Percentiles rank a stretch among this genome's conserved stretches.
Evolutionary conservation across 495 filamentous ascomycete species (phyloP).

Genomic region (Lophium mytilinum): DNA sequence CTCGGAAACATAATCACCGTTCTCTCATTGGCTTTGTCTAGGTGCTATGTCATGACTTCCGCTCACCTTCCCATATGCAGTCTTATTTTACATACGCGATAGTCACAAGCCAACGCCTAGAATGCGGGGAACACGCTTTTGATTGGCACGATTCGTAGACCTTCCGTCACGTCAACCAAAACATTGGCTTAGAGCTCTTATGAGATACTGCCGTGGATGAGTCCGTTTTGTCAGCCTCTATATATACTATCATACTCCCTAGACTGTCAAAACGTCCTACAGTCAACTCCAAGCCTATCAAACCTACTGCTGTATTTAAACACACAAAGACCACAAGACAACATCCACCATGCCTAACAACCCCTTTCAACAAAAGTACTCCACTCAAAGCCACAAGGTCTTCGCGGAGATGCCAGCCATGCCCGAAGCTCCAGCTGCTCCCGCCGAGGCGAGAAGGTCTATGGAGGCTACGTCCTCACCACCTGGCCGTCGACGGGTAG

Average conservation of each 20-base stretch:
- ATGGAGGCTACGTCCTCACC: neutral
- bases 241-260: too few species aligned
- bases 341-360: neutral
- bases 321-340: neutral
- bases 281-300: neutral
- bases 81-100: constrained; percentile 7
- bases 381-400: constrained; percentile 15
- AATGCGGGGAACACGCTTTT: constrained; percentile 18
- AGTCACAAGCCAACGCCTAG: constrained; percentile 4
- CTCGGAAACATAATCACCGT: too few species aligned
- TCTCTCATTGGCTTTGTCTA: too few species aligned
- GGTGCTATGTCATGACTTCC: neutral
- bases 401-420: constrained; percentile 5
- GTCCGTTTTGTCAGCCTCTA: neutral
- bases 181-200: neutral
- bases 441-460: too few species aligned
- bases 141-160: constrained; percentile 17
- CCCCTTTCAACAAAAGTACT: constrained; percentile 27
- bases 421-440: constrained; percentile 12
- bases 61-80: neutral
- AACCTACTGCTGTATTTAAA: too few species aligned
- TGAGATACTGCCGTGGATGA: neutral
- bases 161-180: neutral
- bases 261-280: too few species aligned
- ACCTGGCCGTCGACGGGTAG: constrained; percentile 15